A percentile compares a stretch with the other conserved stretches of the same genome.
Conservation (phyloP, 2,329 filamentous ascomycete species). For the Coniochaeta prunicola region DNA sequence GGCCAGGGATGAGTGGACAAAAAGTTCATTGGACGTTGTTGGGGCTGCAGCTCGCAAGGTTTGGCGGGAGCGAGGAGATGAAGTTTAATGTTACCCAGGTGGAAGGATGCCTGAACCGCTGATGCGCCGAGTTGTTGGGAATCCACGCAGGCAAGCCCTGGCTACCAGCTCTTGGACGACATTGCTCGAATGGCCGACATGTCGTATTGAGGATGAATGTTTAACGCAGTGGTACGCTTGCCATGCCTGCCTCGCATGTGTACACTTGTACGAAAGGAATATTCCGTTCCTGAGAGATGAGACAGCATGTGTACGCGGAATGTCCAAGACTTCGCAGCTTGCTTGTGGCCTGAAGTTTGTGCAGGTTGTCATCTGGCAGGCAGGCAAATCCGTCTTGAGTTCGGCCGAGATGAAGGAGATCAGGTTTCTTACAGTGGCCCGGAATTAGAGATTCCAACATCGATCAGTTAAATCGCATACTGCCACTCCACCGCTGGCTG, state of each 20-base stretch:
- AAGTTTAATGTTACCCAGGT: neutral
- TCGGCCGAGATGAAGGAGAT: neutral
- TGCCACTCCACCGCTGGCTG: neutral
- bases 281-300: neutral
- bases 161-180: neutral
- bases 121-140: neutral
- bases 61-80: neutral
- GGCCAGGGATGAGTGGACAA: neutral
- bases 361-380: neutral
- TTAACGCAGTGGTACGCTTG: neutral
- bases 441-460: too few relatives aligned
- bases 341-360: neutral
- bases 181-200: neutral
- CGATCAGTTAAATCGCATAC: neutral
- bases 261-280: neutral
- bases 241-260: neutral
- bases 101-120: neutral
- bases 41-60: neutral
- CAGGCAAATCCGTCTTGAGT: neutral
- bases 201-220: neutral
- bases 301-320: neutral
- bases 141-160: neutral
- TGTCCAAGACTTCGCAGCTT: neutral
- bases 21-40: neutral
- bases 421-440: neutral